These are phyloP conservation scores for Lichtheimia hyalospora DNA, from an alignment of 371 early-diverging fungal species.

Conservation along the genomic window DNA sequence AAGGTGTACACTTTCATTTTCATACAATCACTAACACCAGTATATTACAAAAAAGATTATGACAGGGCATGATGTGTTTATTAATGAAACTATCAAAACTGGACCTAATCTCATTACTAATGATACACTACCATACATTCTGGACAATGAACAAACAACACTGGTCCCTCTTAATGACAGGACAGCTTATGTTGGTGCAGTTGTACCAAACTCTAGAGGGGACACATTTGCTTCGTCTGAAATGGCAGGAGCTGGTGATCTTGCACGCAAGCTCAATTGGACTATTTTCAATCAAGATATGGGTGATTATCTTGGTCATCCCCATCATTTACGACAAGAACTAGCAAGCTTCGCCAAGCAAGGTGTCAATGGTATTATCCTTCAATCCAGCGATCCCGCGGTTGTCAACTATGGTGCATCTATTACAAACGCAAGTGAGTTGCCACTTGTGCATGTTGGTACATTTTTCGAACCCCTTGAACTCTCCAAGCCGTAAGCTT, in stretches of 20 bases:
- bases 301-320: conserved; percentile 9
- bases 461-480: conserved; percentile 19
- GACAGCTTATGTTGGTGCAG: conserved; percentile 16
- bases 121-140: conserved; percentile 17
- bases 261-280: conserved; percentile 33
- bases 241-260: conserved; percentile 25
- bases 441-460: conserved; percentile 13
- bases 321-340: conserved; percentile 8
- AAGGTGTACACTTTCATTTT: conserved; percentile 11
- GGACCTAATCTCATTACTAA: conserved; percentile 31
- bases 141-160: conserved; percentile 33
- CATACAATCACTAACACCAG: conserved; percentile 2
- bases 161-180: conserved; percentile 32
- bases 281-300: conserved; percentile 20
- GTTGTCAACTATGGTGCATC: conserved; percentile 14
- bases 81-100: conserved; percentile 33
- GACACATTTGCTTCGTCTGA: conserved; percentile 27
- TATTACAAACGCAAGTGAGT: conserved; percentile 9
- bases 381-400: conserved; percentile 22
- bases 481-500: conserved; percentile 3
- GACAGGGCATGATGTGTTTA: conserved; percentile 42
- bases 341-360: conserved; percentile 9
- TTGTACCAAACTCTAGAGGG: conserved; percentile 23
- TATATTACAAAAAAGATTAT: conserved; percentile 13
- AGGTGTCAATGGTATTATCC: conserved; percentile 17